These are phyloP conservation scores for Xylariomycetidae sp. DNA, from an alignment of 2,329 filamentous ascomycete species.

Conservation along the genomic window DNA sequence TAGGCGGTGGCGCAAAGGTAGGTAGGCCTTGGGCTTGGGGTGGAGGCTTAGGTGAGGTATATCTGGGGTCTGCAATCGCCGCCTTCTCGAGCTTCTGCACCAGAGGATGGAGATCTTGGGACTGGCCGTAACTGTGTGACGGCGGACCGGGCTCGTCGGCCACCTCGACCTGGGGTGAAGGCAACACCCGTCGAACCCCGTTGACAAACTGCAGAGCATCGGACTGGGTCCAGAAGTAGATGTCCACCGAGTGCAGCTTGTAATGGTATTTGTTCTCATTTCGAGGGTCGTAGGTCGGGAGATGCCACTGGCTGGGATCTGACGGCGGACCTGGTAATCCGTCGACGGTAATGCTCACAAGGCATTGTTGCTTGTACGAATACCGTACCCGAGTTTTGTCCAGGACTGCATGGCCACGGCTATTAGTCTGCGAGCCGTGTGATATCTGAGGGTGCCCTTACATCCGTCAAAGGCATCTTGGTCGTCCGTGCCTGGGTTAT, in stretches of 20 bases:
- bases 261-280: slow-evolving; percentile 79
- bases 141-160: slow-evolving; percentile 57
- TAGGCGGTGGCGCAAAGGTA: slow-evolving; percentile 38
- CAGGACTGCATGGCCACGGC: slow-evolving; percentile 49
- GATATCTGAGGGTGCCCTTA: slow-evolving; percentile 37
- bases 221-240: slow-evolving; percentile 75
- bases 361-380: slow-evolving; percentile 68
- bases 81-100: slow-evolving; percentile 70
- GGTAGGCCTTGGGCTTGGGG: slow-evolving; percentile 21
- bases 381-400: slow-evolving; percentile 63
- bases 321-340: slow-evolving; percentile 31
- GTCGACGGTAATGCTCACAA: slow-evolving; percentile 64
- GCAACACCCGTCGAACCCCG: slow-evolving; percentile 60
- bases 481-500: slow-evolving; percentile 67
- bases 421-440: not conserved
- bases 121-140: slow-evolving; percentile 25
- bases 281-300: slow-evolving; percentile 65
- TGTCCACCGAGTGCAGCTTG: slow-evolving; percentile 67
- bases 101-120: slow-evolving; percentile 57
- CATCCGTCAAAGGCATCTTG: slow-evolving; percentile 77
- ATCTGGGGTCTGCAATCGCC: slow-evolving; percentile 58
- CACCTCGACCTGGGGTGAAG: slow-evolving; percentile 56
- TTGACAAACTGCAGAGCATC: slow-evolving; percentile 69
- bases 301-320: slow-evolving; percentile 63
- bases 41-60: slow-evolving; percentile 26